These are phyloP conservation scores for Beauveria medogensis DNA, from an alignment of 2,329 filamentous ascomycete genomes.

Conservation along the genomic window DNA sequence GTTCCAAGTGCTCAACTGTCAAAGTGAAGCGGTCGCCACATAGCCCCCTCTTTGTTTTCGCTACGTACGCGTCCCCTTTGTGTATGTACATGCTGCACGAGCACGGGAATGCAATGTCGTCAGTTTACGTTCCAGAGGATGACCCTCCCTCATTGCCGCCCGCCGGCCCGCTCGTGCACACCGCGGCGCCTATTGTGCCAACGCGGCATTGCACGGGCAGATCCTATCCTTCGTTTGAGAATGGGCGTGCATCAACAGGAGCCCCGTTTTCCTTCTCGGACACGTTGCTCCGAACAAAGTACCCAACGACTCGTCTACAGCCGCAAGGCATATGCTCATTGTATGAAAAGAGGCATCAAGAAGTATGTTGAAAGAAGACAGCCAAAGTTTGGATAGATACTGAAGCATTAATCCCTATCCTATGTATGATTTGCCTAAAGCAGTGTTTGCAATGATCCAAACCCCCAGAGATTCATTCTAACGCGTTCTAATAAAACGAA, in stretches of 20 bases:
- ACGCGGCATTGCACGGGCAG: no score
- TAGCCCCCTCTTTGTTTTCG: no score
- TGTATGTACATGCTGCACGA: no score
- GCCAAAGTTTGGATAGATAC: background rate
- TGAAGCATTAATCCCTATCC: slow-evolving; percentile 5
- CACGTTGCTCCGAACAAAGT: background rate
- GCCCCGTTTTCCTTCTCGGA: background rate
- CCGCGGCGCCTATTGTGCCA: no score
- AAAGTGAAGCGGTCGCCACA: no score
- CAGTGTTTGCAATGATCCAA: slow-evolving; percentile 5
- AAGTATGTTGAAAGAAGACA: background rate
- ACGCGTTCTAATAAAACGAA: slow-evolving; percentile 4
- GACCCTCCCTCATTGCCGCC: no score
- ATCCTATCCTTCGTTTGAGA: no score
- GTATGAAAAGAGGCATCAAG: background rate
- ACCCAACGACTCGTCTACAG: background rate
- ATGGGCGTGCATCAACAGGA: background rate
- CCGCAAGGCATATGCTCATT: background rate
- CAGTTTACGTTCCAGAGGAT: no score
- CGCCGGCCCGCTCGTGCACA: no score
- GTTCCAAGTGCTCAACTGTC: no score
- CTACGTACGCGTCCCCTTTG: no score
- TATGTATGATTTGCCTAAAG: background rate
- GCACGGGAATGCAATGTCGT: no score
- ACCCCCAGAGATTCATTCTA: background rate